phyloP scores from a whole-genome alignment of 2,329 filamentous ascomycete species.

The Hymenoscyphus linearis region DNA sequence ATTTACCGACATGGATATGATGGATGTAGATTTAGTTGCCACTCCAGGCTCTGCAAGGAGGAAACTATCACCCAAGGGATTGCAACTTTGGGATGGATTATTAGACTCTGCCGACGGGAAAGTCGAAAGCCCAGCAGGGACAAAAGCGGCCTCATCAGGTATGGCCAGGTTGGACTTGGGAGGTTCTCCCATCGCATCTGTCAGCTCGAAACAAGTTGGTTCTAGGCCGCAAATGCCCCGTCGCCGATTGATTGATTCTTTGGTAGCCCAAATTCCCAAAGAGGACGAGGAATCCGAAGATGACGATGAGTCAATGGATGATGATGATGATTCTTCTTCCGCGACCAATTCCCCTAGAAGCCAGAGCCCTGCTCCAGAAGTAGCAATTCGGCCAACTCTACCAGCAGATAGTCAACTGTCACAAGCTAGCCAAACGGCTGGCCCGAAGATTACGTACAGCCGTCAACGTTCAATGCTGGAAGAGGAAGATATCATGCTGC shows the following conservation, averaged over 20 bases:
- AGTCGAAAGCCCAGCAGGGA: slow-evolving; percentile 6
- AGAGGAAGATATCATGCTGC: slow-evolving; percentile 30
- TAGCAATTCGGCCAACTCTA: slow-evolving; percentile 4
- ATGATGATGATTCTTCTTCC: slow-evolving; percentile 1
- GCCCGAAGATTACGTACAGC: slow-evolving; percentile 32
- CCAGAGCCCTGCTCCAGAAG: slow-evolving; percentile 17
- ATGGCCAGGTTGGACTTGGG: background rate
- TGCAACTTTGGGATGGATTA: slow-evolving; percentile 27
- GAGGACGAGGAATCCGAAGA: slow-evolving; percentile 14
- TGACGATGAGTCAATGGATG: slow-evolving; percentile 5
- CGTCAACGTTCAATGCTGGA: slow-evolving; percentile 32
- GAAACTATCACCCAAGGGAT: slow-evolving; percentile 25
- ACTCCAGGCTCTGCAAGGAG: background rate
- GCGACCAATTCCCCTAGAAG: slow-evolving; percentile 10
- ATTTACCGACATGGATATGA: slow-evolving; percentile 20
- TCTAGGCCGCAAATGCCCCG: slow-evolving; percentile 16
- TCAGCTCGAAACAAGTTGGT: background rate
- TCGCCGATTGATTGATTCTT: slow-evolving; percentile 31
- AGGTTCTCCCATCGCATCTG: background rate
- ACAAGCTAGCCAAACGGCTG: slow-evolving; percentile 24
- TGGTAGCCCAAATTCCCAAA: slow-evolving; percentile 26
- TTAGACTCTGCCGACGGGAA: slow-evolving; percentile 16
- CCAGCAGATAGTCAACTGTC: slow-evolving; percentile 24
- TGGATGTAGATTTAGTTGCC: slow-evolving; percentile 16
- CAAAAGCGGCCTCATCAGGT: background rate